Evolutionary conservation across 108 stramenopile genomes (phyloP), one percentile per base, ranked within the genome.

Genomic region (Discostella stelligeroides): DNA sequence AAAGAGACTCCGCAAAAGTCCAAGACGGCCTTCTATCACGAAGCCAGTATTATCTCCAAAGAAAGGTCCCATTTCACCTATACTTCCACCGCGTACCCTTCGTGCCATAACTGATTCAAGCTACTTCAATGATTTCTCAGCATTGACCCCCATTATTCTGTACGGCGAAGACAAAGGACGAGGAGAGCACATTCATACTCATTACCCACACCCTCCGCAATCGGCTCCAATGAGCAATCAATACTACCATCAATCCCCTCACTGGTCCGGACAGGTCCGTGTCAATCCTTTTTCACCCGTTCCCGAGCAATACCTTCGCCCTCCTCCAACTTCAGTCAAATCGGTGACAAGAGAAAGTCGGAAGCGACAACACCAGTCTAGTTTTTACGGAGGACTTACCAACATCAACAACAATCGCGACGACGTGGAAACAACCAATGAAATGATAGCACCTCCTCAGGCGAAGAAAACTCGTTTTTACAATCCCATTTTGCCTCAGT

Each of bases 221-320:
- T 34, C 34, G 34, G 34, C 34, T 34, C 34, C 34, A 34, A 34
- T 6, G 3, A 20, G 38, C 57, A 18, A 5, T n/a, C 63, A 70
- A 37, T 69, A 70, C 34, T 77, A 64, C 27, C 76, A 77, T 60
- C 68, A 63, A 43, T 77, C 76, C 20, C 76, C 76, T 3, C 63
- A 77, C 49, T 77, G 76, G 76, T 64, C 69, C 14, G 76, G 76
- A 27, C 63, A 69, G 37, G 76, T 77, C 25, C 68, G 69, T 21
- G 63, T 77, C 63, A 77, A 77, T 60, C 76, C 76, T 14, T 77
- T 77, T 55, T 77, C 76, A 23, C 76, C 76, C 10, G 64, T 77
- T 2, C 76, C 76, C 6, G 46, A 67, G 47, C 61, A 66, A n/a
- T 77, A 66, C 49, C 58, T 77, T 45, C 30, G 34, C 20, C 57